Base-by-base conservation (phyloP, 768 basidiomycete genomes). In the Rhizopogon vinicolor region DNA sequence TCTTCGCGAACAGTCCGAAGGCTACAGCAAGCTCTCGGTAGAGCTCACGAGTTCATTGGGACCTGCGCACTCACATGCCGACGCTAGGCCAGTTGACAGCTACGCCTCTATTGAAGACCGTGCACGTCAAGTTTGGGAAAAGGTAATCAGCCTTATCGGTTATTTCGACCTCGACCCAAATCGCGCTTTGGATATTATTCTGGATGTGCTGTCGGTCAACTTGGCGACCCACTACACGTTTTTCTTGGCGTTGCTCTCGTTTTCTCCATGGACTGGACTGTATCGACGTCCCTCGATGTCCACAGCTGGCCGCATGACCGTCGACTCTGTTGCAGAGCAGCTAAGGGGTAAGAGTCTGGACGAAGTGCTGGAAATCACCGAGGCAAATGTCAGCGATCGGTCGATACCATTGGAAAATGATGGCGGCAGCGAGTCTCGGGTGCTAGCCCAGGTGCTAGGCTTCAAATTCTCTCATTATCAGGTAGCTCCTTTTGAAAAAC, bases 101-200 rank as follows among this genome's bases (percentile, higher is more conserved):
- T 72, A 72, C 43, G 65, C 78, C 31, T 73, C 74, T 28, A 85
- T 87, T 53, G 78, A 84, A 62, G 79, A 83, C 54, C 81, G 91
- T 52, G 84, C 84, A 18, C 81, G 76, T 41, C 78, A 80, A 41
- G 84, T 85, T 43, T 94, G 87, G 89, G 88, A 89, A 60, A 89
- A 88, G 56, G 81, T 94, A 53, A 86, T 93, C 61, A 89, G 89
- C 56, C 83, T 95, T 52, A 90, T 95, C 63, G 93, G 96, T 25
- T 96, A 93, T 71, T 99, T 98, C 65, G 95, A 98, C 69, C 79
- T 99, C 39, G 93, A 97, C 68, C 97, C 97, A 12, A 93, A 94
- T 64, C 81, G 95, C 57, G 92, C 93, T 0, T 79, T 98, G 58
- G 97, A 99, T 68, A 77, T 98, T 57, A 87, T 98, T 59, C 79